phyloP scores from a whole-genome alignment of 331 rosid species.

The Acacia concinna region DNA sequence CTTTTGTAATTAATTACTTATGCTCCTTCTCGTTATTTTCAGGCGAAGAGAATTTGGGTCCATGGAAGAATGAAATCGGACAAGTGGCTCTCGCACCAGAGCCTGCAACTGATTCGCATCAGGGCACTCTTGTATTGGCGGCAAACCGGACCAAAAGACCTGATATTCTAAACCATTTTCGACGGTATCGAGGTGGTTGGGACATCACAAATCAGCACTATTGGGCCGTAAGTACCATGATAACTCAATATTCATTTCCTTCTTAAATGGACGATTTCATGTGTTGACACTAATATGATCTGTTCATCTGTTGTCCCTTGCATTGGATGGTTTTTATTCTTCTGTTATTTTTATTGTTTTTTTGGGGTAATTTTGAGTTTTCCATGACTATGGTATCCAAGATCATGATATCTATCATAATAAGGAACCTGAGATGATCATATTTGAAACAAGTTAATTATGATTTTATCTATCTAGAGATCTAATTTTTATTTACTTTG shows the following conservation, averaged over 20 bases:
- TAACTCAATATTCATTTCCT: conserved; percentile 17
- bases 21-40: conserved; percentile 5
- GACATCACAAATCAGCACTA: conserved; percentile 73
- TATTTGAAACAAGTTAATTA: background rate
- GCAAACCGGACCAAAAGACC: conserved; percentile 82
- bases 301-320: background rate
- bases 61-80: conserved; percentile 60
- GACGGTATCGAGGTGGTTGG: conserved; percentile 82
- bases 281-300: background rate
- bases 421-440: background rate
- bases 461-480: background rate
- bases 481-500: background rate
- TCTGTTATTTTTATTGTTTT: background rate
- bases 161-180: conserved; percentile 69
- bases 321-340: background rate
- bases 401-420: background rate
- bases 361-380: background rate
- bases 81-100: conserved; percentile 65
- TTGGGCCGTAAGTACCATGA: conserved; percentile 83
- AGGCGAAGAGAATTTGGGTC: conserved; percentile 72
- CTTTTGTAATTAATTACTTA: background rate
- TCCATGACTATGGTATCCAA: background rate
- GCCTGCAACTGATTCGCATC: conserved; percentile 46
- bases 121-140: conserved; percentile 72
- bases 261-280: conserved; percentile 23